A percentile compares a stretch with the other conserved stretches of the same genome.
phyloP scores from a whole-genome alignment of 2,329 filamentous ascomycete genomes.

The Zalaria sp. region DNA sequence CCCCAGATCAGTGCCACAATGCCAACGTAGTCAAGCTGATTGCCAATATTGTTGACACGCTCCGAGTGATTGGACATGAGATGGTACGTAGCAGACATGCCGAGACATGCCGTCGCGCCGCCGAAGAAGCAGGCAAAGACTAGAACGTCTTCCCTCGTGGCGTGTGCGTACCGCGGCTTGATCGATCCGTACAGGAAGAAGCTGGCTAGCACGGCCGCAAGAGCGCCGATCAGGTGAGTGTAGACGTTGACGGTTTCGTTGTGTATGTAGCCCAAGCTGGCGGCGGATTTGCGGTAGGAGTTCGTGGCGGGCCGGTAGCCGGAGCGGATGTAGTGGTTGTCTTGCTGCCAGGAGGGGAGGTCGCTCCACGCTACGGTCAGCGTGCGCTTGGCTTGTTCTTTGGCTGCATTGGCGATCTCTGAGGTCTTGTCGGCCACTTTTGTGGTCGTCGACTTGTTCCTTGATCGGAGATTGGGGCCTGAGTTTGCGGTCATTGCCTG shows the following conservation, averaged over 20 bases:
- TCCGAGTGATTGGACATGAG: slow-evolving; percentile 74
- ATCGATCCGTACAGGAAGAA: slow-evolving; percentile 43
- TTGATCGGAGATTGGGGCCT: background rate
- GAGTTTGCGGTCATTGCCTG: background rate
- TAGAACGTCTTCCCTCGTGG: slow-evolving; percentile 48
- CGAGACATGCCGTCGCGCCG: slow-evolving; percentile 38
- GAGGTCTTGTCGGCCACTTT: background rate
- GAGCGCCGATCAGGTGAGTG: slow-evolving; percentile 53
- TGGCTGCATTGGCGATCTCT: slow-evolving; percentile 7
- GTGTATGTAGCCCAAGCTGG: slow-evolving; percentile 48
- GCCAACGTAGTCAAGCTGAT: slow-evolving; percentile 87
- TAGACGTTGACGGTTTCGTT: slow-evolving; percentile 62
- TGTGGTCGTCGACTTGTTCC: slow-evolving; percentile 1
- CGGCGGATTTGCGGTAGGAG: slow-evolving; percentile 44
- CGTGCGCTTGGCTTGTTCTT: slow-evolving; percentile 22
- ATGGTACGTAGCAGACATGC: slow-evolving; percentile 57
- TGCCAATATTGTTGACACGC: slow-evolving; percentile 65
- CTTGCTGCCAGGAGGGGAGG: slow-evolving; percentile 32
- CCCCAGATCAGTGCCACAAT: slow-evolving; percentile 88
- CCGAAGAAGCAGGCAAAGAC: slow-evolving; percentile 69
- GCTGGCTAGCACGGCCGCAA: slow-evolving; percentile 40
- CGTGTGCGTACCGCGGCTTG: slow-evolving; percentile 50
- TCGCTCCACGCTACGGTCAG: slow-evolving; percentile 32
- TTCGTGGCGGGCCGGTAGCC: slow-evolving; percentile 51
- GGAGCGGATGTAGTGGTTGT: slow-evolving; percentile 55